Evolutionary conservation across 768 basidiomycete species (phyloP), one percentile per base, ranked within the genome.

Genomic region (Calocybe gangraenosa): DNA sequence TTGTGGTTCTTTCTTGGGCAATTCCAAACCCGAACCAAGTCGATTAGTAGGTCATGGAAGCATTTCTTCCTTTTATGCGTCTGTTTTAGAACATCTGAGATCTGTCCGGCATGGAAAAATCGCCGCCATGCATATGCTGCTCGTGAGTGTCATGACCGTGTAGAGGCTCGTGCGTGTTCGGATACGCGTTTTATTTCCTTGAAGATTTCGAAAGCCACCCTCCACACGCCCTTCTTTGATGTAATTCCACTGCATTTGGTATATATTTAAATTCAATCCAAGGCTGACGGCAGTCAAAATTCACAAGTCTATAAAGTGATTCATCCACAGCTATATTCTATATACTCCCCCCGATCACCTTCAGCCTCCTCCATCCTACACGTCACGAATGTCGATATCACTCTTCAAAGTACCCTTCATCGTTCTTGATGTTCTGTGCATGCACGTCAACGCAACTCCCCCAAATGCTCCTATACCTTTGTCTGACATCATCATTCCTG

Each of bases 381-480:
- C 13, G 1, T 21, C 23, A 11, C n/a, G 31, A 8, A 10, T 32
- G 15, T 18, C 18, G 19, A 56, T 60, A 56, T 50, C 58, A 25
- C 54, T 67, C 45, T 31, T 61, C 36, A 70, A 67, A 32, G 49
- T 71, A 8, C 69, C 68, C 2, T 52, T 73, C 49, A 56, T 65
- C 21, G 46, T 70, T 19, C 34, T 57, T 6, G 59, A 68, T 15
- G 66, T 64, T 9, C 28, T 69, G 33, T 63, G 61, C 42, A 70
- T 73, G 64, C 61, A 58, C 33, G 48, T 67, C 32, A 62, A 62
- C n/a, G 62, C 61, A 32, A 68, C 60, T 23, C 66, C 69, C 2
- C 71, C 60, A 2, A 69, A 69, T 30, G 56, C 54, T n/a, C 56
- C 60, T 2, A 40, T 46, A 1, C 53, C 60, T 1, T 35, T 40